Evolutionary conservation across 192 early-diverging fungal genomes (phyloP).

Genomic region (Pilaira anomala): DNA sequence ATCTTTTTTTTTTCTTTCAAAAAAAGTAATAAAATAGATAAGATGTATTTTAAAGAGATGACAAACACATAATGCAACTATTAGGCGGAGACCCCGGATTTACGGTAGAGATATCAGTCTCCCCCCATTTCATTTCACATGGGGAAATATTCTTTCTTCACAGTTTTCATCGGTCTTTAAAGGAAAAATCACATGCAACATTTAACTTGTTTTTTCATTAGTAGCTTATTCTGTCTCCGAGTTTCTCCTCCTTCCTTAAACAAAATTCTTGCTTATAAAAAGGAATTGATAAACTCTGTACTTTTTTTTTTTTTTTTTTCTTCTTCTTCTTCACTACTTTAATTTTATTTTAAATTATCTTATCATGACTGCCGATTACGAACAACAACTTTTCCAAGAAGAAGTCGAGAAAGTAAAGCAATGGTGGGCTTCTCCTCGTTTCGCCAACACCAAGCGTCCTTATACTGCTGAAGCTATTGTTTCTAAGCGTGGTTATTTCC

Average conservation of each 20-base stretch:
- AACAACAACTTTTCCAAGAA: constrained; percentile 71
- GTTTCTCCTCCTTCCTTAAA: constrained; percentile 9
- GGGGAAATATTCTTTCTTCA: not conserved
- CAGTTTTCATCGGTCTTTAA: not conserved
- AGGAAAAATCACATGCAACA: constrained; percentile 11
- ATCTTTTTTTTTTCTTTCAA: not conserved
- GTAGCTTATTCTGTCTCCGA: constrained; percentile 2
- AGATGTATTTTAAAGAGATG: no score
- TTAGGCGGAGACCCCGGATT: constrained; percentile 9
- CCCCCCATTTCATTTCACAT: constrained; percentile 11
- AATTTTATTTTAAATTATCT: not conserved
- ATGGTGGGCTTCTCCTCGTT: constrained; percentile 88
- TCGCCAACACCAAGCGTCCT: constrained; percentile 79
- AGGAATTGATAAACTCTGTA: not conserved
- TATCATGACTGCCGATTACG: constrained; percentile 45
- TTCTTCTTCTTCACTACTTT: constrained; percentile 1
- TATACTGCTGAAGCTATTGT: constrained; percentile 86
- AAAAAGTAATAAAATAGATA: not conserved
- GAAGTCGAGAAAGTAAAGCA: constrained; percentile 83
- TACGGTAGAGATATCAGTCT: not conserved
- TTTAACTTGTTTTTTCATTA: constrained; percentile 3
- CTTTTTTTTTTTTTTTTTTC: constrained; percentile 17
- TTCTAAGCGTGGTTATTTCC: constrained; percentile 85
- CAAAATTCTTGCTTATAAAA: constrained; percentile 1
- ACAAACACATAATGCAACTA: no score